phyloP scores from a whole-genome alignment of 2,329 filamentous ascomycete species.

The Sclerotinia glacialis region DNA sequence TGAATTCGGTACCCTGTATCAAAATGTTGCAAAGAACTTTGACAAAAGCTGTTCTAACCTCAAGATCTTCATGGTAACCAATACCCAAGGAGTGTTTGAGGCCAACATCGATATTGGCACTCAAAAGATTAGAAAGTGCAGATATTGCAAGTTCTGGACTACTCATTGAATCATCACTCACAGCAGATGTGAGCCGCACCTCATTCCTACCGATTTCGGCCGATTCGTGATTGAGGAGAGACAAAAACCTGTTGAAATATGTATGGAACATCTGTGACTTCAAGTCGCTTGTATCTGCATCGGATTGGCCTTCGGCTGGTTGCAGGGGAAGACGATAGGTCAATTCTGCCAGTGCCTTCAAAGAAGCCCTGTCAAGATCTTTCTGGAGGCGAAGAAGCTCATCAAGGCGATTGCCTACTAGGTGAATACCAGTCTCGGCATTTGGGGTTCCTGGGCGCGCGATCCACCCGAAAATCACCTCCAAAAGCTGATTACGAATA shows the following conservation, averaged over 20 bases:
- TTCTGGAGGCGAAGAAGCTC: constrained; percentile 58
- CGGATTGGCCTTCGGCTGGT: constrained; percentile 61
- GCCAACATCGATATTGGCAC: constrained; percentile 69
- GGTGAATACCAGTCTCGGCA: constrained; percentile 38
- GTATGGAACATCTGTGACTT: constrained; percentile 70
- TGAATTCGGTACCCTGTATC: constrained; percentile 70
- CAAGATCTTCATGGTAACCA: constrained; percentile 67
- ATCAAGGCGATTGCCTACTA: constrained; percentile 50
- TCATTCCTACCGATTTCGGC: constrained; percentile 47
- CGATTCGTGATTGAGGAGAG: constrained; percentile 59
- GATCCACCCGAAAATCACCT: constrained; percentile 68
- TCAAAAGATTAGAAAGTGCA: constrained; percentile 66
- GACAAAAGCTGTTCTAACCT: constrained; percentile 67
- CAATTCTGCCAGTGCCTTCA: constrained; percentile 62
- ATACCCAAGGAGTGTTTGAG: constrained; percentile 68
- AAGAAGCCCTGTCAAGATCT: constrained; percentile 64
- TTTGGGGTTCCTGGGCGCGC: constrained; percentile 57
- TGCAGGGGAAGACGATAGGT: constrained; percentile 66
- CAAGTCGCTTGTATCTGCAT: constrained; percentile 64
- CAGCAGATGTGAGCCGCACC: constrained; percentile 39
- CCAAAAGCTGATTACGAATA: constrained; percentile 65
- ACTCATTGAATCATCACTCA: constrained; percentile 53
- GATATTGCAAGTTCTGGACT: constrained; percentile 63
- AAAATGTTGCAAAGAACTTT: constrained; percentile 69
- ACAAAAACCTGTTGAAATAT: constrained; percentile 68